phyloP scores from a whole-genome alignment of 106 monocot species.

The Dioscorea alata region DNA sequence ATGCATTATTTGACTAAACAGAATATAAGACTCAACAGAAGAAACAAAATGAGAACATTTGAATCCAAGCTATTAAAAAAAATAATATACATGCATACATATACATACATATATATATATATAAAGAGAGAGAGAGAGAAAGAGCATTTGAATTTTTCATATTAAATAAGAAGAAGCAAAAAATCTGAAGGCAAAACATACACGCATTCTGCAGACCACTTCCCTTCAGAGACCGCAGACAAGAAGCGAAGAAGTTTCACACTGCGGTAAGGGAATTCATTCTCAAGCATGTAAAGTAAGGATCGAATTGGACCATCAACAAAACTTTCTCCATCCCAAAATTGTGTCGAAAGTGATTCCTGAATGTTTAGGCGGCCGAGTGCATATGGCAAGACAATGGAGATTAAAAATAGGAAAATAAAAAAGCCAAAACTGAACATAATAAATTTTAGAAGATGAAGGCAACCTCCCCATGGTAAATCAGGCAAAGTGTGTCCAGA shows the following conservation, averaged over 20 bases:
- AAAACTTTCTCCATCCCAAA: constrained; percentile 92
- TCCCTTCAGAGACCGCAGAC: constrained; percentile 81
- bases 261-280: constrained; percentile 71
- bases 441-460: background rate
- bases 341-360: constrained; percentile 87
- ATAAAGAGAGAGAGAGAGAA: no score
- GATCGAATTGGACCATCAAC: constrained; percentile 94
- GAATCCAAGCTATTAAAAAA: no score
- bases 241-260: constrained; percentile 55
- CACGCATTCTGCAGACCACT: constrained; percentile 93
- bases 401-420: background rate
- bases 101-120: no score
- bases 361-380: constrained; percentile 14
- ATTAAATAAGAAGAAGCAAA: no score
- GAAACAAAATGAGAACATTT: no score
- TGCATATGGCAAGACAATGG: background rate
- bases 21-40: no score
- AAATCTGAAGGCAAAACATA: constrained; percentile 27
- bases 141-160: no score
- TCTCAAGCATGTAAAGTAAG: constrained; percentile 68
- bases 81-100: no score
- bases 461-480: constrained; percentile 75
- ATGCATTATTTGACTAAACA: no score
- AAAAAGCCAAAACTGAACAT: background rate
- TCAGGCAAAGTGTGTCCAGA: constrained; percentile 58